Evolutionary conservation across 306 rosid species (phyloP), one percentile per base, ranked within the genome.

Genomic region (Alnus rubra): DNA sequence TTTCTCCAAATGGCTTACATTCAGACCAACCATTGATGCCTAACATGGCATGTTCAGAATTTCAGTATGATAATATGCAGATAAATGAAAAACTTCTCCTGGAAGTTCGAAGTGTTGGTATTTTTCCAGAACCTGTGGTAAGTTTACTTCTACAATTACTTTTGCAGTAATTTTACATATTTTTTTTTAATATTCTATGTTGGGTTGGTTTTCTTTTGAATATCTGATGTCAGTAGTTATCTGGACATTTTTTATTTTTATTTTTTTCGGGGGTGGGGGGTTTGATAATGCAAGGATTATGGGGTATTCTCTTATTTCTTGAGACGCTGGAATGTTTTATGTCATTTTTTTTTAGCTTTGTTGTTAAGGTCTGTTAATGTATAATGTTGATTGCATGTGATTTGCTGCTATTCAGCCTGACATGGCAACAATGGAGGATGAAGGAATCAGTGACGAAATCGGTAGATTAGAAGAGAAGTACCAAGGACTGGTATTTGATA

Each of bases 61-160:
- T 82, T 65, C 95, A 88, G 73, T 94, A 91, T 80, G 92, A 85
- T 77, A 82, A 78, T 85, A 82, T 90, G 88, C 82, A 82, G 71
- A 73, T 96, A 74, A 89, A 93, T 84, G 97, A 93, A 73, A 96
- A 86, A 83, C 88, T 96, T 86, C 91, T 96, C 51, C 83, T 93
- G 90, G 99, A 96, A 89, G 88, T 96, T 85, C 97, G 86, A 76
- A 93, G 98, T 75, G 84, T 96, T 79, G 99, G 94, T 81, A 84
- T 96, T 76, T 87, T 84, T 80, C 96, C 91, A 30, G 94, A 89
- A 37, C 84, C 88, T 16, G 88, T 86, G 94, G 99, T 96, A 86
- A 50, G 92, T 87, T 74, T 74, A 79, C 79, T 59, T 76, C 60
- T 79, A 64, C 68, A 42, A 75, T 63, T 44, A 31, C 54, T 77